Conservation (phyloP, 305 asterid genomes). For the Fraxinus floribunda region DNA sequence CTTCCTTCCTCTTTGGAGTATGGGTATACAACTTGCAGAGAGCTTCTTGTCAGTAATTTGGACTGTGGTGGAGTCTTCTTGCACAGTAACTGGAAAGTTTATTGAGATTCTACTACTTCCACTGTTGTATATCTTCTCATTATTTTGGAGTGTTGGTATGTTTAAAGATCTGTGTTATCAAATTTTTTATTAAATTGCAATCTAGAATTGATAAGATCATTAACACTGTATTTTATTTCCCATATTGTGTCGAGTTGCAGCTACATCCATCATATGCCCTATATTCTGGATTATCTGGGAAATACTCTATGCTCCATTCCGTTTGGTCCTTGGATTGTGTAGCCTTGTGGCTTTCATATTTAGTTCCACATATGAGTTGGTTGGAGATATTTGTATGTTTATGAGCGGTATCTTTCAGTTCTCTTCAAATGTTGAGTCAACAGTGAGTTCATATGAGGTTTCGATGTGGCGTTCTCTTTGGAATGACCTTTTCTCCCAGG, state of each 20-base stretch:
- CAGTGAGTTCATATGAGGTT: slow-evolving; percentile 55
- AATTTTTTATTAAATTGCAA: background rate
- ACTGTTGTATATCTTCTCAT: slow-evolving; percentile 45
- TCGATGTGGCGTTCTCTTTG: slow-evolving; percentile 85
- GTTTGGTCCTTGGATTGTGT: slow-evolving; percentile 41
- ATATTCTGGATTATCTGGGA: slow-evolving; percentile 54
- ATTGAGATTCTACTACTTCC: slow-evolving; percentile 61
- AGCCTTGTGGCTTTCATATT: slow-evolving; percentile 35
- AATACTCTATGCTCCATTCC: slow-evolving; percentile 42
- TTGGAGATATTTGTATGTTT: slow-evolving; percentile 44
- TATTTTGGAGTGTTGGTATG: slow-evolving; percentile 56
- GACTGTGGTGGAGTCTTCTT: slow-evolving; percentile 47
- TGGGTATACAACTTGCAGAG: slow-evolving; percentile 39
- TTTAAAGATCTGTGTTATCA: slow-evolving; percentile 3
- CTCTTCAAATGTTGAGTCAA: slow-evolving; percentile 47
- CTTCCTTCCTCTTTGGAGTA: slow-evolving; percentile 56
- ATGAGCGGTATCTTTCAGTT: slow-evolving; percentile 49
- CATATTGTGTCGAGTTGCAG: slow-evolving; percentile 36
- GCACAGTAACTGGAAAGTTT: slow-evolving; percentile 38
- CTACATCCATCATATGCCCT: slow-evolving; percentile 49
- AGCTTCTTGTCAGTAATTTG: slow-evolving; percentile 45
- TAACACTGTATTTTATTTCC: background rate
- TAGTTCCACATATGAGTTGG: slow-evolving; percentile 33
- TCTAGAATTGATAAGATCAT: background rate
- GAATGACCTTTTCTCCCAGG: slow-evolving; percentile 89